phyloP scores from a whole-genome alignment of 2,329 filamentous ascomycete genomes.

The Claviceps paspali region DNA sequence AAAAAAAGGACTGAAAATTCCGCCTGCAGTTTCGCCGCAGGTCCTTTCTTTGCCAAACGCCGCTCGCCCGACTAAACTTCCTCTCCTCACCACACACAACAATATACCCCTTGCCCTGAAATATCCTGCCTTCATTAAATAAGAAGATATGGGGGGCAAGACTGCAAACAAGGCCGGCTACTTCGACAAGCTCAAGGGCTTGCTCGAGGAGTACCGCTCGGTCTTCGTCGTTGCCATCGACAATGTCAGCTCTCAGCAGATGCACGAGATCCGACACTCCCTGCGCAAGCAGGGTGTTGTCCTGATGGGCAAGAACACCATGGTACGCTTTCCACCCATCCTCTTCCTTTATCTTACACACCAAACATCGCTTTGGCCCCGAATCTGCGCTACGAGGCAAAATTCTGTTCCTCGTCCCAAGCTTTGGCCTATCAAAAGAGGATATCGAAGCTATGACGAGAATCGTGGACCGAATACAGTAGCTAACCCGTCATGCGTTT shows the following conservation, averaged over 20 bases:
- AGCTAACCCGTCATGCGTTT: not conserved
- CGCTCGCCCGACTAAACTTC: constrained; percentile 2
- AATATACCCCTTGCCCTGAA: constrained; percentile 61
- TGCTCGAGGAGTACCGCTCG: constrained; percentile 91
- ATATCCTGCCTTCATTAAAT: constrained; percentile 83
- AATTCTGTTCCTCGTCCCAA: too few species aligned
- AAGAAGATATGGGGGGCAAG: constrained; percentile 99
- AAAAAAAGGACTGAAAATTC: constrained; percentile 10
- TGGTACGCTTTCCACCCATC: constrained; percentile 59
- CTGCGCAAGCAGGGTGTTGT: constrained; percentile 88
- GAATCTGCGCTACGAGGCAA: too few species aligned
- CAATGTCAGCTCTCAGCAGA: constrained; percentile 99
- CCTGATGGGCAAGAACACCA: constrained; percentile 99
- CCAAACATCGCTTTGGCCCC: too few species aligned
- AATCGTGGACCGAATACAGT: not conserved
- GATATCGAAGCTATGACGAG: not conserved
- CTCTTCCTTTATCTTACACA: too few species aligned
- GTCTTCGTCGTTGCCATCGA: constrained; percentile 96
- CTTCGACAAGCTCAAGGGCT: constrained; percentile 98
- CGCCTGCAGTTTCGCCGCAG: constrained; percentile 1
- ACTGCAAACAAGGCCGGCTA: constrained; percentile 84
- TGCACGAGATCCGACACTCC: constrained; percentile 97
- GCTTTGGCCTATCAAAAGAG: not conserved
- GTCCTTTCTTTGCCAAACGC: not conserved
- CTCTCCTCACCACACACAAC: constrained; percentile 11